Base-by-base conservation (phyloP, 78 protist species). In the Bigelowiella natans region DNA sequence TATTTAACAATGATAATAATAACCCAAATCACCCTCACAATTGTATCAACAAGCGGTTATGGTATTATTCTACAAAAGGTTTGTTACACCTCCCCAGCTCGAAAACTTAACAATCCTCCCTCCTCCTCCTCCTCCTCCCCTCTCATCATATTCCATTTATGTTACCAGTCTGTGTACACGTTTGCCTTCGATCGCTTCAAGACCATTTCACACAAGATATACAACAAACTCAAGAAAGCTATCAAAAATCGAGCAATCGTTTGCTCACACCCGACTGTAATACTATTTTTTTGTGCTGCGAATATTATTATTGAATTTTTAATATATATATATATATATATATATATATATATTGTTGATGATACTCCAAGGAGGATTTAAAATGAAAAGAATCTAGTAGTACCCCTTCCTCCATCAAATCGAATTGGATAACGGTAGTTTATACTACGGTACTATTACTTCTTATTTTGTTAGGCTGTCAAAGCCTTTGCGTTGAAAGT, bases 111-210 rank as follows among this genome's bases (percentile, higher is more conserved):
- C 82, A 26, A 29, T 63, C 26, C 82, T 18, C 26, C 26, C 31
- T 63, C 31, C 82, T 63, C 82, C 82, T 28, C 90, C 85, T 2
- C 3, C 86, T 30, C 36, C n/a, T 88, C 86, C 90, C 86, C 83
- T 7, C 1, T 30, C 29, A 0, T 30, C 30, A 64, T 2, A 0
- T n/a, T 3, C 39, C 29, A 11, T 40, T 86, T 0, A 36, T 92
- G 0, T n/a, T 89, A 29, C n/a, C 92, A 93, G 91, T 18, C 86
- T 83, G 86, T 83, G 11, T 83, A 83, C 29, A 83, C 86, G 29
- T 83, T 83, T 83, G 86, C 11, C 39, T 83, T 83, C 29, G 86
- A 83, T 83, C 86, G 86, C 11, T 83, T 83, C 11, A 2, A 7
- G 11, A 11, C 2, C 2, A 34, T 83, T 28, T 31, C 86, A 18